Conservation (phyloP, 768 basidiomycete species). For the Pisolithus albus region DNA sequence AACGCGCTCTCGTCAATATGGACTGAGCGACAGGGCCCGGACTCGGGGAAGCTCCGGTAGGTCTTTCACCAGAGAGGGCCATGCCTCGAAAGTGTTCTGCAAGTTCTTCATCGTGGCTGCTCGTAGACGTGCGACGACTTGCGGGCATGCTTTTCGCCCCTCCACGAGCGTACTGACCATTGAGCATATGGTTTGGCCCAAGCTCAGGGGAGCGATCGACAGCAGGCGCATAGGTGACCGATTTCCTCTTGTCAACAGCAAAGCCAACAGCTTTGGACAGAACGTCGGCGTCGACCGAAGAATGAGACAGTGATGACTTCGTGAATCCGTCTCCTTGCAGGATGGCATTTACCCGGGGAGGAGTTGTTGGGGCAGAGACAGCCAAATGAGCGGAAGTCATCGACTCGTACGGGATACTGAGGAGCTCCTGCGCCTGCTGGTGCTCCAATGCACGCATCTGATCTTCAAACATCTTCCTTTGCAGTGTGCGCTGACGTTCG, state of each 20-base stretch:
- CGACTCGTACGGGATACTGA: conserved; percentile 66
- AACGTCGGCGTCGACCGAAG: conserved; percentile 52
- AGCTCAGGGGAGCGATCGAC: conserved; percentile 71
- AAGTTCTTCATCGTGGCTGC: conserved; percentile 79
- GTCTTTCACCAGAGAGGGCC: conserved; percentile 58
- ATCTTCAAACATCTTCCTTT: conserved; percentile 90
- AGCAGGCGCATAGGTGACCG: conserved; percentile 76
- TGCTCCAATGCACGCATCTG: conserved; percentile 93
- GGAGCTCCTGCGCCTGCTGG: conserved; percentile 81
- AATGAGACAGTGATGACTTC: conserved; percentile 40
- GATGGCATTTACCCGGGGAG: conserved; percentile 69
- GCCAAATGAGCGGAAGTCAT: conserved; percentile 59
- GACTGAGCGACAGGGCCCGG: conserved; percentile 48
- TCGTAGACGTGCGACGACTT: conserved; percentile 83
- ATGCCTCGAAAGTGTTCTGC: conserved; percentile 70
- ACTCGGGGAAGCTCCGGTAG: conserved; percentile 49
- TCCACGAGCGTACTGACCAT: conserved; percentile 57
- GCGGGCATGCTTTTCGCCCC: conserved; percentile 93
- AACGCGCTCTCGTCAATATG: conserved; percentile 46
- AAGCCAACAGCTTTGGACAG: conserved; percentile 65
- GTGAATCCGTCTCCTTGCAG: conserved; percentile 52
- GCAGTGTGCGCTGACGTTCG: conserved; percentile 79
- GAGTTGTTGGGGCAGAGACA: conserved; percentile 84
- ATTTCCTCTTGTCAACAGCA: conserved; percentile 76
- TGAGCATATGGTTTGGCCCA: conserved; percentile 34